Base-by-base conservation (phyloP, 2,329 filamentous ascomycete genomes). In the Hysterium pulicare region DNA sequence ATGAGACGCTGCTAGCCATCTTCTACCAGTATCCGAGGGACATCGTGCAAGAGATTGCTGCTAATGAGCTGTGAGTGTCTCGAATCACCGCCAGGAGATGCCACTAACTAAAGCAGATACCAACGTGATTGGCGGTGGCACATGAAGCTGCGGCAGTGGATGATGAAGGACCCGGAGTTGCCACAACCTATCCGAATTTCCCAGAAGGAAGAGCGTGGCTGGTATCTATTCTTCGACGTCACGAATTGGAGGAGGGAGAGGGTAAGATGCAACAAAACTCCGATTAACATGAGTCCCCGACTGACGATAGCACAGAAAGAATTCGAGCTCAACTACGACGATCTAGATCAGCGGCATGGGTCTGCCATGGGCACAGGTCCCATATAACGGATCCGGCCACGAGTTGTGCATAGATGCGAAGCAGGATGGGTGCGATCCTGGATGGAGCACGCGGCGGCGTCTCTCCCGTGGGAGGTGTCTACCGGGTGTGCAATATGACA, bases 21-120 rank as follows among this genome's bases (percentile, higher is more conserved):
- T 86, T 86, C 71, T 86, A 84, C 66, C 81, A 79, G 48, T 78
- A 80, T 68, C 81, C 82, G 11, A 71, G 79, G 45, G 81, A 84
- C 55, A 75, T 83, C 42, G 72, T 81, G 60, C 82, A 86, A 57
- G 82, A 86, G 57, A 69, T 82, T 34, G 82, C 81, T 5, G 82
- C 82, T 6, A 72, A 76, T 44, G 82, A 85, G 57, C 65, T 86
- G 55, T 74, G 55, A 41, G n/a, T 11, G 5, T 23, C 16, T 9
- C n/a, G 15, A 21, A 11, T 33, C 31, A 23, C 15, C 28, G 20
- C 20, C 31, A 21, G 26, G 9, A 11, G 54, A 57, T 11, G 21
- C 10, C 38, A 33, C 33, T 47, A 21, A 44, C 38, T 21, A 38
- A 22, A 22, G 11, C 21, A 57, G 51, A 19, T 66, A 70, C 54